Conservation (phyloP, 2,329 filamentous ascomycete genomes). For the Fusarium sp. region DNA sequence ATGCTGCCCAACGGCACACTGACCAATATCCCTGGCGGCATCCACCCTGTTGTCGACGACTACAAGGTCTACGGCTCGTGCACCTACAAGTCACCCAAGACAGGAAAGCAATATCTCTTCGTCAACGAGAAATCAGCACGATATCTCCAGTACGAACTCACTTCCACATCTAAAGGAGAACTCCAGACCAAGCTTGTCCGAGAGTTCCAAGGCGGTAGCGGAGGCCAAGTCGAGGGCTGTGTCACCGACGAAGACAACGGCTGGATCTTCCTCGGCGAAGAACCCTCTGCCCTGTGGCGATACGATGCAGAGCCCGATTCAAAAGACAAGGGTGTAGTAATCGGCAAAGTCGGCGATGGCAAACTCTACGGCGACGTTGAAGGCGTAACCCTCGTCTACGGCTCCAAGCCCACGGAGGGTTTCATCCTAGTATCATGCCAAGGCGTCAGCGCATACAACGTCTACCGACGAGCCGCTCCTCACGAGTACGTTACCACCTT, state of each 20-base stretch:
- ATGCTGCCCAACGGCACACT: constrained; percentile 58
- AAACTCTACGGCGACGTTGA: constrained; percentile 63
- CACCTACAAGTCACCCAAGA: constrained; percentile 58
- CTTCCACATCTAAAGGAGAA: constrained; percentile 51
- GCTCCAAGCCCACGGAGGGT: constrained; percentile 53
- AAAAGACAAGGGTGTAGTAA: constrained; percentile 45
- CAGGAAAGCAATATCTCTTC: constrained; percentile 62
- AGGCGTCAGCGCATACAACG: constrained; percentile 62
- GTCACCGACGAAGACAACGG: constrained; percentile 62
- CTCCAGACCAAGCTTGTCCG: constrained; percentile 59
- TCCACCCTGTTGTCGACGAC: constrained; percentile 55
- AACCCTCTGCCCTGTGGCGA: constrained; percentile 61
- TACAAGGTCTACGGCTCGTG: constrained; percentile 64
- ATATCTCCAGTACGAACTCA: constrained; percentile 64
- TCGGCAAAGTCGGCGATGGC: constrained; percentile 58
- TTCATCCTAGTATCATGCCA: constrained; percentile 64
- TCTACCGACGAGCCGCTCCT: constrained; percentile 59
- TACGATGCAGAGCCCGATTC: constrained; percentile 61
- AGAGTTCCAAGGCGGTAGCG: constrained; percentile 60
- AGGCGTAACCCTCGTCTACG: constrained; percentile 61
- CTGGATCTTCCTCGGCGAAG: constrained; percentile 62
- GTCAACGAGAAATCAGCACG: constrained; percentile 63
- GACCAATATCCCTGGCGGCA: constrained; percentile 54
- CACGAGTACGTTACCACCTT: constrained; percentile 62
- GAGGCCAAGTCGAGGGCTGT: constrained; percentile 64